Conservation (phyloP, 805 yeast genomes). For the Sugiyamaella chiloensis region DNA sequence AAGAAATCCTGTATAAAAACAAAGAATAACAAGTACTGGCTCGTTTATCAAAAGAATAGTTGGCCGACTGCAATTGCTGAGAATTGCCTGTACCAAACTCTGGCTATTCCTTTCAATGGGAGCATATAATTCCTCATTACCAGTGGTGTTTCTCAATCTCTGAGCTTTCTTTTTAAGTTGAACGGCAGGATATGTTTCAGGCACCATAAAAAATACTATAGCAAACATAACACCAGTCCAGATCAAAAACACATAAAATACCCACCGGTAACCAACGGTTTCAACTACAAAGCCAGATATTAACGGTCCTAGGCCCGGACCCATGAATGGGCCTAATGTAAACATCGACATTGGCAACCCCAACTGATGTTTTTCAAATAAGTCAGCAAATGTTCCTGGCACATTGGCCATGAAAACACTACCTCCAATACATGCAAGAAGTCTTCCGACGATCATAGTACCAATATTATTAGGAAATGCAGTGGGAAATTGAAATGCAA, state of each 20-base stretch:
- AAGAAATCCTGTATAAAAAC: slow-evolving; percentile 54
- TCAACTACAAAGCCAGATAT: slow-evolving; percentile 58
- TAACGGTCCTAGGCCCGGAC: slow-evolving; percentile 70
- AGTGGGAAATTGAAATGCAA: slow-evolving; percentile 49
- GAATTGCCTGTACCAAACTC: slow-evolving; percentile 9
- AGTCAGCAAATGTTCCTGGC: slow-evolving; percentile 77
- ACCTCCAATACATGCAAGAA: slow-evolving; percentile 70
- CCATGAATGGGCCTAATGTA: slow-evolving; percentile 74
- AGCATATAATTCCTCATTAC: slow-evolving; percentile 39
- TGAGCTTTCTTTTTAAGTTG: slow-evolving; percentile 65
- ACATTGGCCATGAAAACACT: slow-evolving; percentile 82
- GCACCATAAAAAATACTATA: slow-evolving; percentile 46
- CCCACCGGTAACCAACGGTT: slow-evolving; percentile 68
- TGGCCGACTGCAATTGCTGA: slow-evolving; percentile 51
- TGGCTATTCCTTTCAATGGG: slow-evolving; percentile 36
- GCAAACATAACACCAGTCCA: slow-evolving; percentile 54
- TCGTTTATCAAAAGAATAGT: slow-evolving; percentile 45
- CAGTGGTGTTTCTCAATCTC: slow-evolving; percentile 47
- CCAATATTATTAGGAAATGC: slow-evolving; percentile 37
- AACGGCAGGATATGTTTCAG: slow-evolving; percentile 80
- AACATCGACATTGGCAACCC: slow-evolving; percentile 73
- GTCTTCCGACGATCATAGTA: slow-evolving; percentile 55
- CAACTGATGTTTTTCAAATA: slow-evolving; percentile 64
- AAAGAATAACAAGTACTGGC: slow-evolving; percentile 53
- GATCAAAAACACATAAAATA: slow-evolving; percentile 57